Evolutionary conservation across 441 rosid species (phyloP).

Genomic region (Brassica balearica): DNA sequence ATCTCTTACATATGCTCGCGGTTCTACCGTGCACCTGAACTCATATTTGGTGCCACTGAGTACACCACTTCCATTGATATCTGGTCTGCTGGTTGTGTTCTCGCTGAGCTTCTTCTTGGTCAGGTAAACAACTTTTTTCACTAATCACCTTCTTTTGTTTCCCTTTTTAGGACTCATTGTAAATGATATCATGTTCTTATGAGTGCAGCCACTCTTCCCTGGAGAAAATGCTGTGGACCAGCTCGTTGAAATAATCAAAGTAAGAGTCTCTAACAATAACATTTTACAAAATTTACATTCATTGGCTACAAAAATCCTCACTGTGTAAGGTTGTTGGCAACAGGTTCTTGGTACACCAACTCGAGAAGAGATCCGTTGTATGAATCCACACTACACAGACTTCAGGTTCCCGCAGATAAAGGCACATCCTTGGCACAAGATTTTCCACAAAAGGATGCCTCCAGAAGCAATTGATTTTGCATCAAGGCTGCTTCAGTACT

Average conservation of each 20-base stretch:
- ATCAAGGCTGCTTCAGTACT: slow-evolving; percentile 74
- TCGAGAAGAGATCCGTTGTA: slow-evolving; percentile 96
- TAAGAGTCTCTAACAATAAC: slow-evolving; percentile 37
- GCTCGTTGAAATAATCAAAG: slow-evolving; percentile 98
- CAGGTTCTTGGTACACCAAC: slow-evolving; percentile 99
- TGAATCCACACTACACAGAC: slow-evolving; percentile 96
- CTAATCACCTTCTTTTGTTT: neutral
- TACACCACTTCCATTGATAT: slow-evolving; percentile 97
- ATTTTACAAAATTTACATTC: neutral
- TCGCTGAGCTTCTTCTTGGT: slow-evolving; percentile 98
- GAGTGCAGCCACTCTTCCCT: slow-evolving; percentile 82
- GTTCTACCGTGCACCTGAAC: slow-evolving; percentile 98
- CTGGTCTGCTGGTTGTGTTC: slow-evolving; percentile 99
- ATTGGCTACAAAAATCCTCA: slow-evolving; percentile 11
- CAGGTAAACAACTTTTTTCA: slow-evolving; percentile 55
- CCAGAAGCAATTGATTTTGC: slow-evolving; percentile 87
- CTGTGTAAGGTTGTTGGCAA: neutral
- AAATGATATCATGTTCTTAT: slow-evolving; percentile 10
- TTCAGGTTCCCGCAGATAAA: slow-evolving; percentile 97
- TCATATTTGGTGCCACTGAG: slow-evolving; percentile 97
- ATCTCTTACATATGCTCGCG: slow-evolving; percentile 96
- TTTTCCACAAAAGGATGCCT: slow-evolving; percentile 82
- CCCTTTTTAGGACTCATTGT: neutral
- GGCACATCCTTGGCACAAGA: slow-evolving; percentile 99
- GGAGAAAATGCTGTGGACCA: slow-evolving; percentile 99